Percentiles rank a stretch among this genome's conserved stretches.
These are phyloP conservation scores for Dacryopinax spathularia DNA, from an alignment of 768 basidiomycete species.

Conservation along the genomic window DNA sequence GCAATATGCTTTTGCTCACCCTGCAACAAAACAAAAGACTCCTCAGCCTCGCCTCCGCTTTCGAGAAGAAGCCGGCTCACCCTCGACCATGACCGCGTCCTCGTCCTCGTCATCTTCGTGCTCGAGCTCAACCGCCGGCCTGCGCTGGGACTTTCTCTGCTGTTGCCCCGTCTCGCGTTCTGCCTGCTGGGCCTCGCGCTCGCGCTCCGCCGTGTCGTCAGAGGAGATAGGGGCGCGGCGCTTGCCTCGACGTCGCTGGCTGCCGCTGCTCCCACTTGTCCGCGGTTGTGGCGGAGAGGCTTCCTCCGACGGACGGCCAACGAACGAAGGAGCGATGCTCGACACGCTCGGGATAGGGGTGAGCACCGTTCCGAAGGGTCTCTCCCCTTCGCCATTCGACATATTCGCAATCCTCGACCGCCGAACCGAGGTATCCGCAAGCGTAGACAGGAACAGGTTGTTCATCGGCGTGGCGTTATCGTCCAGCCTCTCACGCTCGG, in stretches of 20 bases:
- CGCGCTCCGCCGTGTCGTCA: not conserved
- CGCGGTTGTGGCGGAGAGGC: not conserved
- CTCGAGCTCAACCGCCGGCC: not conserved
- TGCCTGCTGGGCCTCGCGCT: too few species aligned
- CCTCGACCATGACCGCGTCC: slow-evolving; percentile 3
- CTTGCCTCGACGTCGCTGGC: not conserved
- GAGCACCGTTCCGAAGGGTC: not conserved
- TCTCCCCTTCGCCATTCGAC: not conserved
- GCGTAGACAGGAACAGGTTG: slow-evolving; percentile 24
- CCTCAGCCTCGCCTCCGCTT: too few species aligned
- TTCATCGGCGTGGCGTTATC: slow-evolving; percentile 26
- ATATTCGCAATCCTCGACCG: not conserved
- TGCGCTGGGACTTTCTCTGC: not conserved
- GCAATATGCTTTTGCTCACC: too few species aligned
- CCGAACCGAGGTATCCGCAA: slow-evolving; percentile 17
- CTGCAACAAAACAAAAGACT: too few species aligned
- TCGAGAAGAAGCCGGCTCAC: too few species aligned
- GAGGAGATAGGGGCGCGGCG: not conserved
- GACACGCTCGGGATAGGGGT: slow-evolving; percentile 1
- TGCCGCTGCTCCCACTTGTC: not conserved
- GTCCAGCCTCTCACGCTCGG: slow-evolving; percentile 9
- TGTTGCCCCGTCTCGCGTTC: too few species aligned
- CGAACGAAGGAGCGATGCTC: not conserved
- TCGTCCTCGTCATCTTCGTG: not conserved
- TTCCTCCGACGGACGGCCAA: not conserved